Conservation (phyloP, 2,329 filamentous ascomycete species). For the Aureobasidium sp. region DNA sequence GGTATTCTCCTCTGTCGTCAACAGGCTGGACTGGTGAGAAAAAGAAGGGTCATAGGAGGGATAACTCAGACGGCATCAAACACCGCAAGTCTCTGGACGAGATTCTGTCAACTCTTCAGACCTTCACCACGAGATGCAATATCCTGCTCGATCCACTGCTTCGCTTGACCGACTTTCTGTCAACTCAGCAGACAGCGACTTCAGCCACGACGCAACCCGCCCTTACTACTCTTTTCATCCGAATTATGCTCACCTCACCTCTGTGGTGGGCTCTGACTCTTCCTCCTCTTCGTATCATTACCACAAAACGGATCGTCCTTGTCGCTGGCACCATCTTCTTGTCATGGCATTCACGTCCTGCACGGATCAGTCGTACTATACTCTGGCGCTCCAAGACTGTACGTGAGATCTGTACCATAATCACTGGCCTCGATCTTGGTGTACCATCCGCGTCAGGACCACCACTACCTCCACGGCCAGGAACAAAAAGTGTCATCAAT, state of each 20-base stretch:
- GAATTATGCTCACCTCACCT: conserved; percentile 80
- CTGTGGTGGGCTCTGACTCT: conserved; percentile 79
- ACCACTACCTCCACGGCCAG: conserved; percentile 36
- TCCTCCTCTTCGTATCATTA: conserved; percentile 77
- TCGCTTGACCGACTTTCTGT: conserved; percentile 80
- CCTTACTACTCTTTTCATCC: conserved; percentile 79
- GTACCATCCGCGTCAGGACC: conserved; percentile 33
- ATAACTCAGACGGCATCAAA: conserved; percentile 47
- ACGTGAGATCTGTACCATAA: conserved; percentile 58
- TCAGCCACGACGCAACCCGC: conserved; percentile 87
- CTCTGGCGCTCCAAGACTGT: conserved; percentile 81
- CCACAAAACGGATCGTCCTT: conserved; percentile 76
- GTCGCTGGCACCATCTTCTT: conserved; percentile 77
- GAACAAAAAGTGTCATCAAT: conserved; percentile 31
- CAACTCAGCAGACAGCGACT: conserved; percentile 79
- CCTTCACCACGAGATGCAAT: conserved; percentile 87
- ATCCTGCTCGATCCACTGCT: conserved; percentile 83
- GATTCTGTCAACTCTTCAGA: conserved; percentile 87
- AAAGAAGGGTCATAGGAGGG: conserved; percentile 45
- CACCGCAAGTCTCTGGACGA: conserved; percentile 95
- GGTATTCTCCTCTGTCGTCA: conserved; percentile 84
- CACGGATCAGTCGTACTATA: conserved; percentile 75
- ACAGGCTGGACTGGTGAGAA: conserved; percentile 67
- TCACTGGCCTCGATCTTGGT: conserved; percentile 75
- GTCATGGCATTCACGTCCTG: conserved; percentile 86